phyloP scores from a whole-genome alignment of 2,329 filamentous ascomycete genomes.

The Pyricularia sp. region DNA sequence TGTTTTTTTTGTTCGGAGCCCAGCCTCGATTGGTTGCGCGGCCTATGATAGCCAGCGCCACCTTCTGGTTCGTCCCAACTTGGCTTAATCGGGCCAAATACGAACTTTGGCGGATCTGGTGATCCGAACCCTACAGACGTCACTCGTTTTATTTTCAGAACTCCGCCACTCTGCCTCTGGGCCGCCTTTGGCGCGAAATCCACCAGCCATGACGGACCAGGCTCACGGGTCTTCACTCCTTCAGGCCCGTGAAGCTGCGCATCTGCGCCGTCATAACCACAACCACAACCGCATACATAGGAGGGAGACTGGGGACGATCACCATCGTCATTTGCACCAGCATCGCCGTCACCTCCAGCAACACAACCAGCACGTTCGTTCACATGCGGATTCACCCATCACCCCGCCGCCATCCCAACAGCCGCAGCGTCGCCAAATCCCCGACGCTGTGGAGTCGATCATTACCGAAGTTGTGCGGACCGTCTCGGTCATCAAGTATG shows the following conservation, averaged over 20 bases:
- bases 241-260: conserved; percentile 29
- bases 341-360: not conserved
- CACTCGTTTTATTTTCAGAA: conserved; percentile 13
- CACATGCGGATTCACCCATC: not conserved
- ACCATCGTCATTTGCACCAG: conserved; percentile 14
- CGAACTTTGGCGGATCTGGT: not conserved
- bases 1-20: not conserved
- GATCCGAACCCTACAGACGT: conserved; percentile 5
- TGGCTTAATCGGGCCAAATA: not conserved
- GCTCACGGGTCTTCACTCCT: conserved; percentile 35
- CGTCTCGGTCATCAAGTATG: conserved; percentile 42
- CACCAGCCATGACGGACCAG: conserved; percentile 32
- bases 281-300: conserved; percentile 15
- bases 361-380: not conserved
- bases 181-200: not conserved
- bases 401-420: conserved; percentile 4
- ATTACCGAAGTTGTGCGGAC: conserved; percentile 42
- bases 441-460: conserved; percentile 16
- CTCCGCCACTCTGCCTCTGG: conserved; percentile 20
- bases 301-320: conserved; percentile 12
- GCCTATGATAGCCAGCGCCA: not conserved
- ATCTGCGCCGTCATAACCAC: conserved; percentile 23
- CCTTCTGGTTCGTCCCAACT: not conserved
- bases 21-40: not conserved
- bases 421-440: conserved; percentile 18